Evolutionary conservation across 1,284 basidiomycete genomes (phyloP).

Genomic region (Thelephora terrestris): DNA sequence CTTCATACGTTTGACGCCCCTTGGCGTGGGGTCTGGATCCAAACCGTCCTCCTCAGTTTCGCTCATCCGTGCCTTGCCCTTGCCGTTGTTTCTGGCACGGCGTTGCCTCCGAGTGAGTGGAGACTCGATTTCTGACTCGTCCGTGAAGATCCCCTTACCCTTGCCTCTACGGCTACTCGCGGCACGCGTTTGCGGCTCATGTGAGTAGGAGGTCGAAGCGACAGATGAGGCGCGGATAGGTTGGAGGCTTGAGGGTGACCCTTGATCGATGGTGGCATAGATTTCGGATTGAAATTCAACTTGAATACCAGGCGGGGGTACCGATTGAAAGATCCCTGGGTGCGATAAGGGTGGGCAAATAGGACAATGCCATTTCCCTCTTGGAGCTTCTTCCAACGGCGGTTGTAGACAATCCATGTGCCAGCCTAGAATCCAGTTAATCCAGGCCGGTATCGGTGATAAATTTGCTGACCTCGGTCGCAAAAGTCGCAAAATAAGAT

Average conservation of each 20-base stretch:
- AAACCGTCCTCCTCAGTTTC: slow-evolving; percentile 16
- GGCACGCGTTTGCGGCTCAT: slow-evolving; percentile 5
- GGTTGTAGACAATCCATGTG: slow-evolving; percentile 84
- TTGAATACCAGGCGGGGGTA: slow-evolving; percentile 11
- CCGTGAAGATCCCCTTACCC: slow-evolving; percentile 19
- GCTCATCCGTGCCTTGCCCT: slow-evolving; percentile 14
- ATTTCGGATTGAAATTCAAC: slow-evolving; percentile 2
- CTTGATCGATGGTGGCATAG: slow-evolving; percentile 2
- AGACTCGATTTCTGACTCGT: slow-evolving; percentile 19
- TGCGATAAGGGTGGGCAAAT: slow-evolving; percentile 33
- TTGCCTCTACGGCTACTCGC: slow-evolving; percentile 20
- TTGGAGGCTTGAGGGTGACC: slow-evolving; percentile 5
- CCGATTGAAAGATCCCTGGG: slow-evolving; percentile 7
- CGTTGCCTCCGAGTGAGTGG: slow-evolving; percentile 16
- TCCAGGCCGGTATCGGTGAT: slow-evolving; percentile 8
- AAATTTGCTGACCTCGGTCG: slow-evolving; percentile 60
- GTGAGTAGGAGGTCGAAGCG: slow-evolving; percentile 38
- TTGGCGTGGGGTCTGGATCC: slow-evolving; percentile 19
- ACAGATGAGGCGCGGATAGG: slow-evolving; percentile 29
- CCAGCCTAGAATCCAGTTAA: slow-evolving; percentile 50
- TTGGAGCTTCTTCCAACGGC: slow-evolving; percentile 58
- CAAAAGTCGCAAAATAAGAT: slow-evolving; percentile 93
- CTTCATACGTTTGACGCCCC: slow-evolving; percentile 30
- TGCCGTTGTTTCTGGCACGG: slow-evolving; percentile 17
- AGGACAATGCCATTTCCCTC: slow-evolving; percentile 71